Conservation (phyloP, 306 rosid genomes). For the Erythrophleum fordii region DNA sequence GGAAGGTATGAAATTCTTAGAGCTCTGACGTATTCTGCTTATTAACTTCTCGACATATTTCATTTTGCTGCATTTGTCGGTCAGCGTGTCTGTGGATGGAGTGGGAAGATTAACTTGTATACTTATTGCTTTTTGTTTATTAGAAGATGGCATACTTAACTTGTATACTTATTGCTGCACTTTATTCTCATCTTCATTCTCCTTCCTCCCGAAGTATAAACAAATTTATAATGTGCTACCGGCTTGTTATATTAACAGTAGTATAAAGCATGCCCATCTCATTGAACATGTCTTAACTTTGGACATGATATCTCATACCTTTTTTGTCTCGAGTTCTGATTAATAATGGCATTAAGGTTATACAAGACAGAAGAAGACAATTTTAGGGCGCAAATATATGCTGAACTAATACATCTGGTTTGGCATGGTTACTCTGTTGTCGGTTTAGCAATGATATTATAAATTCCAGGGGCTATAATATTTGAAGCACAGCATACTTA, state of each 20-base stretch:
- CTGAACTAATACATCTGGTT: not conserved
- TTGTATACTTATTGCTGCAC: slow-evolving; percentile 1
- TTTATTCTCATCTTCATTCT: not conserved
- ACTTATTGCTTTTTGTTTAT: not conserved
- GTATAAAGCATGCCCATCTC: not conserved
- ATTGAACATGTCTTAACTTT: not conserved
- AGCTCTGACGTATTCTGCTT: slow-evolving; percentile 30
- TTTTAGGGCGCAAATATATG: not conserved
- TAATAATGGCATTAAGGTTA: slow-evolving; percentile 21
- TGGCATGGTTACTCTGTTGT: not conserved
- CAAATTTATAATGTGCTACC: not conserved
- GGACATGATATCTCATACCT: not conserved
- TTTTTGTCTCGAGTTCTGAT: slow-evolving; percentile 24
- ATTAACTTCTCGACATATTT: not conserved
- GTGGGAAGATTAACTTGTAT: slow-evolving; percentile 9
- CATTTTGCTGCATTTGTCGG: slow-evolving; percentile 15
- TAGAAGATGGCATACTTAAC: not conserved
- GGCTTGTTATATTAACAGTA: slow-evolving; percentile 22
- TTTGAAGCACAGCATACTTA: not conserved
- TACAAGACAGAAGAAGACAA: slow-evolving; percentile 9
- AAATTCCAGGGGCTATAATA: too few species aligned
- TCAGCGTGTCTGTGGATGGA: not conserved
- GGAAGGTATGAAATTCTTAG: slow-evolving; percentile 55
- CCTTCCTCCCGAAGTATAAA: not conserved
- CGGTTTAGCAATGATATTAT: slow-evolving; percentile 16